Evolutionary conservation across 345 rosid genomes (phyloP), one percentile per base, ranked within the genome.

Genomic region (Ceriops zippeliana): DNA sequence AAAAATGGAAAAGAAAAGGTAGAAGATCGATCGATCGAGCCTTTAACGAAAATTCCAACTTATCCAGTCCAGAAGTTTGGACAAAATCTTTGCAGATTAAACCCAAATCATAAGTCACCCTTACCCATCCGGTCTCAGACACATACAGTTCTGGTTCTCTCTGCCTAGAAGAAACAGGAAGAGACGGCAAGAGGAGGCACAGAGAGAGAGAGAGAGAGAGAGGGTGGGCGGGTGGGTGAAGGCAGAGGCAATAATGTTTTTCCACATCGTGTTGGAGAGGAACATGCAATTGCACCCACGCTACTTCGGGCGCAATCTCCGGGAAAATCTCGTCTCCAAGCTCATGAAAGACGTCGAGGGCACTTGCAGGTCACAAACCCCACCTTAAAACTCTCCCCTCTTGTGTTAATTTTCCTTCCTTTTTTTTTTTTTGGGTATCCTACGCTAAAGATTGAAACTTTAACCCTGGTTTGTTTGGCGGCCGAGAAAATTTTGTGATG

Each of bases 311-410:
- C 96, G 92, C 56, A 90, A 80, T 66, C 92, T 93, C 65, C 85
- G 95, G 16, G 95, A 89, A 4, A 87, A 83, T 51, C 87, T 93
- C 9, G 91, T 88, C 15, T 79, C 98, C 61, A 84, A 89, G 77
- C 97, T 93, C 78, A 86, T 88, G 95, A 91, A 89, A 74, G 97
- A 93, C 77, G 98, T 93, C 54, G 98, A 90, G 69, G 96, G 98
- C 58, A 93, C 98, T 80, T 89, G 92, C 97, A 89, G 92, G 96
- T 90, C 63, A 31, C 10, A 31, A 59, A 35, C 51, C 64, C 47
- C 28, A 87, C 63, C 42, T 5, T 32, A 54, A 30, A 30, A 46
- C 68, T 37, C 24, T 70, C 13, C 47, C 56, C 47, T 68, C 65
- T 61, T 30, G 0, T 42, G 1, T 6, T 24, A 5, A 31, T 24